These are phyloP conservation scores for Dothistroma septosporum DNA, from an alignment of 2,329 filamentous ascomycete genomes.

Conservation along the genomic window DNA sequence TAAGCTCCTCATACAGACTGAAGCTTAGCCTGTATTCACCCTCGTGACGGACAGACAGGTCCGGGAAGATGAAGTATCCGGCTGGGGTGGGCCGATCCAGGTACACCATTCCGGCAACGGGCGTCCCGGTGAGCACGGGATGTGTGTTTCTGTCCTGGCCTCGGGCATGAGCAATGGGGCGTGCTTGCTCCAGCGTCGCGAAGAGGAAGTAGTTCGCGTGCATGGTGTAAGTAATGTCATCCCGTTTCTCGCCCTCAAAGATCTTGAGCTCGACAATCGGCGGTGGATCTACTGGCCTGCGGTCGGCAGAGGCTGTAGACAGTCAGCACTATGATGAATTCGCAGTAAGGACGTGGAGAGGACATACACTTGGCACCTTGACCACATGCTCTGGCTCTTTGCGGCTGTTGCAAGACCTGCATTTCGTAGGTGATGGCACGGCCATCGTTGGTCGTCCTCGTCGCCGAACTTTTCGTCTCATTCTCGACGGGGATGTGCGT, in stretches of 20 bases:
- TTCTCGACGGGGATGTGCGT: slow-evolving; percentile 50
- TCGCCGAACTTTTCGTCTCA: slow-evolving; percentile 52
- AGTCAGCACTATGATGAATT: slow-evolving; percentile 17
- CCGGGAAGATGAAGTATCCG: slow-evolving; percentile 97
- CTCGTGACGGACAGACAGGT: slow-evolving; percentile 92
- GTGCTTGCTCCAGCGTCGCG: slow-evolving; percentile 81
- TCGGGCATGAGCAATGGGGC: slow-evolving; percentile 76
- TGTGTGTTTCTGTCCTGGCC: slow-evolving; percentile 63
- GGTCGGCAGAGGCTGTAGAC: slow-evolving; percentile 68
- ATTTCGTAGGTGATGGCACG: slow-evolving; percentile 76
- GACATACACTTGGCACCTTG: slow-evolving; percentile 86
- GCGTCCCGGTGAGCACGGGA: slow-evolving; percentile 87
- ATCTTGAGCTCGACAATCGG: slow-evolving; percentile 90
- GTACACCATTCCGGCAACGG: slow-evolving; percentile 93
- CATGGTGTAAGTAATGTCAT: slow-evolving; percentile 76
- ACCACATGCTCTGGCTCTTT: slow-evolving; percentile 90
- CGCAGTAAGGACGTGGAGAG: background rate
- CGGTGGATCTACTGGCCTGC: slow-evolving; percentile 87
- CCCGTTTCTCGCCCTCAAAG: slow-evolving; percentile 60
- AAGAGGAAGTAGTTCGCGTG: slow-evolving; percentile 98
- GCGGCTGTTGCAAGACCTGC: slow-evolving; percentile 86
- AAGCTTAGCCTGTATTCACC: slow-evolving; percentile 89
- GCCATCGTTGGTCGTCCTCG: slow-evolving; percentile 66
- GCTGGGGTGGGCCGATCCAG: slow-evolving; percentile 74
- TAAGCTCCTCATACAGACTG: slow-evolving; percentile 89